Evolutionary conservation across 345 rosid species (phyloP).

Genomic region (Boechera stricta): DNA sequence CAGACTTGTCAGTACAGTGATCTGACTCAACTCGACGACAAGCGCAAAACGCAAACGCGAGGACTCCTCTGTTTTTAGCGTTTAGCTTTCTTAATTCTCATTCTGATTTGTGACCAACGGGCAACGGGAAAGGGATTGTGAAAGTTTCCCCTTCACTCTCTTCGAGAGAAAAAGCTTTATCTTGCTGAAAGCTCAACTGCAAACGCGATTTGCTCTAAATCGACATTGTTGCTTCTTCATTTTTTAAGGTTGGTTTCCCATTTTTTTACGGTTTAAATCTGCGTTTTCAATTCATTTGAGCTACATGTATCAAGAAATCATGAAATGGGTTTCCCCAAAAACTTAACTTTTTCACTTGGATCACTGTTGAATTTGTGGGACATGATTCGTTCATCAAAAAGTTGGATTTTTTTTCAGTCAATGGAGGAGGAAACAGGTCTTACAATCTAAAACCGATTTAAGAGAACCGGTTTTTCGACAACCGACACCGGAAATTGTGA

Average conservation of each 20-base stretch:
- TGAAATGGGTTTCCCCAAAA: conserved; percentile 6
- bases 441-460: background rate
- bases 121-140: background rate
- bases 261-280: background rate
- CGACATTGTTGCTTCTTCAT: conserved; percentile 15
- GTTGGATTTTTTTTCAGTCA: conserved; percentile 14
- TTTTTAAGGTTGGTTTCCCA: background rate
- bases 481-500: background rate
- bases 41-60: conserved; percentile 25
- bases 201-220: conserved; percentile 15
- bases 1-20: conserved; percentile 17
- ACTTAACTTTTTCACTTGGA: background rate
- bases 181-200: background rate
- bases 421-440: conserved; percentile 15
- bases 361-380: background rate
- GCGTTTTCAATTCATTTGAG: background rate
- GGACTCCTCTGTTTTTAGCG: conserved; percentile 4
- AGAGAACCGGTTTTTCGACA: background rate
- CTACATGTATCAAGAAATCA: background rate
- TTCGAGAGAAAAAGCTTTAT: background rate
- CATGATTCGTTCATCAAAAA: conserved; percentile 18
- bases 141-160: conserved; percentile 1
- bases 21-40: conserved; percentile 1
- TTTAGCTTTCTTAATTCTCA: conserved; percentile 15
- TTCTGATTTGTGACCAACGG: background rate